Evolutionary conservation across 2,329 filamentous ascomycete genomes (phyloP).

Genomic region (Xylariaceae sp.): DNA sequence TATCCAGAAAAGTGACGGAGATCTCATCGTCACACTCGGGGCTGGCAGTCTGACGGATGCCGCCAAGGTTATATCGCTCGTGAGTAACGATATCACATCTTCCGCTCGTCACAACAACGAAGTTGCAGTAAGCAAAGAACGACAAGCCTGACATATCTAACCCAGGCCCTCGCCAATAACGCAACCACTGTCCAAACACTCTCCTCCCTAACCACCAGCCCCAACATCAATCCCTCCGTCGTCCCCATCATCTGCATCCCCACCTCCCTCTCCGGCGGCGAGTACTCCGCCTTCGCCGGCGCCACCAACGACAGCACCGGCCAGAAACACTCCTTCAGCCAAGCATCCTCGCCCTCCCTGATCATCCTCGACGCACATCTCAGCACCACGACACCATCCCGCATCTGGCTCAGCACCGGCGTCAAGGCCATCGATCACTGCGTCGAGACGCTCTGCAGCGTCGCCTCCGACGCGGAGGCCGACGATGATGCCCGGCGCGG

Average conservation of each 20-base stretch:
- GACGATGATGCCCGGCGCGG: slow-evolving; percentile 16
- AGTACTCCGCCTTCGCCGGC: slow-evolving; percentile 29
- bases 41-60: slow-evolving; percentile 53
- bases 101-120: too few relatives aligned
- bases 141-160: too few relatives aligned
- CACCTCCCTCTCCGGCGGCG: slow-evolving; percentile 32
- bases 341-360: slow-evolving; percentile 37
- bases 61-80: slow-evolving; percentile 43
- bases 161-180: slow-evolving; percentile 43
- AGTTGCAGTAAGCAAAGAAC: too few relatives aligned
- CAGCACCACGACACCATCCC: slow-evolving; percentile 43
- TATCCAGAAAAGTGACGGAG: slow-evolving; percentile 31
- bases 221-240: slow-evolving; percentile 15
- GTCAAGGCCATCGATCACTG: slow-evolving; percentile 29
- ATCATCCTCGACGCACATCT: slow-evolving; percentile 54
- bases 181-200: slow-evolving; percentile 34
- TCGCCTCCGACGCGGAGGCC: slow-evolving; percentile 15
- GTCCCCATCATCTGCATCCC: slow-evolving; percentile 31
- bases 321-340: slow-evolving; percentile 25
- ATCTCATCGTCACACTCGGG: slow-evolving; percentile 51
- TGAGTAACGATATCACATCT: too few relatives aligned
- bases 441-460: slow-evolving; percentile 26
- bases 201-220: slow-evolving; percentile 28
- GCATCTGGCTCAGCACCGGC: slow-evolving; percentile 55
- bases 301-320: slow-evolving; percentile 23